A percentile compares a stretch with the other conserved stretches of the same genome.
phyloP scores from a whole-genome alignment of 1,139 yeast species.

The Arxiozyma bovina region DNA sequence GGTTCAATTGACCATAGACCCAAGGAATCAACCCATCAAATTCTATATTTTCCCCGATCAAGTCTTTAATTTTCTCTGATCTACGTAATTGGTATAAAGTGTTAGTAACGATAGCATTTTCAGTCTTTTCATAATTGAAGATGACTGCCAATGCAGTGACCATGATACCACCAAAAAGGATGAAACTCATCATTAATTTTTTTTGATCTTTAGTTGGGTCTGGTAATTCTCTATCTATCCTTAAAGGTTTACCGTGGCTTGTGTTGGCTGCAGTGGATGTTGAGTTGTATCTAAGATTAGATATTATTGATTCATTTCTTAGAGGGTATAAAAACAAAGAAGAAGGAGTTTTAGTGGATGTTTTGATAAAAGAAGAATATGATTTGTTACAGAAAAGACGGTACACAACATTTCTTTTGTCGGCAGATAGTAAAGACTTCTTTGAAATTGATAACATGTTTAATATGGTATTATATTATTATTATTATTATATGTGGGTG shows the following conservation, averaged over 20 bases:
- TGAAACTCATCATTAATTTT: constrained; percentile 44
- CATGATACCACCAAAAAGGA: constrained; percentile 56
- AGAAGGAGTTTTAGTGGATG: neutral
- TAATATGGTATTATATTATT: too few relatives aligned
- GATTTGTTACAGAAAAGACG: too few relatives aligned
- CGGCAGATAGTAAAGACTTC: neutral
- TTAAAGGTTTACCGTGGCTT: constrained; percentile 34
- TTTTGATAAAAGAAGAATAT: neutral
- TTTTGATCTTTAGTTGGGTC: constrained; percentile 55
- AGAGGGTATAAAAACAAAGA: neutral
- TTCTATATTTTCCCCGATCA: constrained; percentile 67
- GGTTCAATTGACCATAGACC: constrained; percentile 78
- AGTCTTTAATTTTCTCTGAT: constrained; percentile 54
- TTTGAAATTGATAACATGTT: neutral
- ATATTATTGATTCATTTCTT: neutral
- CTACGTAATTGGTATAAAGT: constrained; percentile 78
- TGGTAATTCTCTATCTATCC: constrained; percentile 59
- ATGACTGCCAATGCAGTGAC: constrained; percentile 58
- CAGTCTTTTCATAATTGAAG: constrained; percentile 85
- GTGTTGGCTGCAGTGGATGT: neutral
- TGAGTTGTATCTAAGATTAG: neutral
- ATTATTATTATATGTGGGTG: too few relatives aligned
- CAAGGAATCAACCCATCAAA: constrained; percentile 73
- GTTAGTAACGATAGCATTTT: constrained; percentile 82
- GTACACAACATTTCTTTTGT: neutral